These are phyloP conservation scores for Spergularia marina DNA, from an alignment of 148 eudicot species.

Conservation along the genomic window DNA sequence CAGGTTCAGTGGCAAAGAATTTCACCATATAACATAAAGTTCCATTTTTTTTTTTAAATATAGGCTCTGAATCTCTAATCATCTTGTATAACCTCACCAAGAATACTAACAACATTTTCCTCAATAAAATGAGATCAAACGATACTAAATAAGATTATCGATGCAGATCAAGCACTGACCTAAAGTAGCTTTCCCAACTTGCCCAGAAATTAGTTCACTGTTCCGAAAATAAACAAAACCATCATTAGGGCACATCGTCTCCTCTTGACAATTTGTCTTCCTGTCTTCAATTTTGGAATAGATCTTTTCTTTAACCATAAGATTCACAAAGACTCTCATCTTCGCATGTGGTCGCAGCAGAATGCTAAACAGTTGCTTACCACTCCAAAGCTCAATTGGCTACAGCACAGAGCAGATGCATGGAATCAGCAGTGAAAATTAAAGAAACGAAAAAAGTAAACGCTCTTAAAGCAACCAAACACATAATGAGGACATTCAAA, in stretches of 20 bases:
- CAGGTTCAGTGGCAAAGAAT: not conserved
- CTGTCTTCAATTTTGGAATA: slow-evolving; percentile 41
- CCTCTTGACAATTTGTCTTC: slow-evolving; percentile 30
- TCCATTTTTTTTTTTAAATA: not conserved
- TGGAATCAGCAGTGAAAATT: slow-evolving; percentile 11
- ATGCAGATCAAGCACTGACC: slow-evolving; percentile 45
- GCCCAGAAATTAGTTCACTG: slow-evolving; percentile 89
- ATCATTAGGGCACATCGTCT: slow-evolving; percentile 80
- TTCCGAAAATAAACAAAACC: slow-evolving; percentile 91
- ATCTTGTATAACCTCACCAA: not conserved
- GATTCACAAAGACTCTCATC: slow-evolving; percentile 83
- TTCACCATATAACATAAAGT: not conserved
- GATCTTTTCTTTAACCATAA: slow-evolving; percentile 74
- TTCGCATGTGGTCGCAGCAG: slow-evolving; percentile 79
- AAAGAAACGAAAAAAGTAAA: not conserved
- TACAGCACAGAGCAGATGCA: slow-evolving; percentile 37
- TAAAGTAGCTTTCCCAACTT: slow-evolving; percentile 92
- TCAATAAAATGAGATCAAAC: not conserved
- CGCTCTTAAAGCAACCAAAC: not conserved
- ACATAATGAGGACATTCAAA: not conserved
- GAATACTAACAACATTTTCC: not conserved
- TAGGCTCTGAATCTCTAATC: not conserved
- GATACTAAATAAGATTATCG: not conserved
- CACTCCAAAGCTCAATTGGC: slow-evolving; percentile 99
- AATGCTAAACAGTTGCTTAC: slow-evolving; percentile 84